Base-by-base conservation (phyloP, 2,329 filamentous ascomycete genomes). In the Ophiostoma perfectum region DNA sequence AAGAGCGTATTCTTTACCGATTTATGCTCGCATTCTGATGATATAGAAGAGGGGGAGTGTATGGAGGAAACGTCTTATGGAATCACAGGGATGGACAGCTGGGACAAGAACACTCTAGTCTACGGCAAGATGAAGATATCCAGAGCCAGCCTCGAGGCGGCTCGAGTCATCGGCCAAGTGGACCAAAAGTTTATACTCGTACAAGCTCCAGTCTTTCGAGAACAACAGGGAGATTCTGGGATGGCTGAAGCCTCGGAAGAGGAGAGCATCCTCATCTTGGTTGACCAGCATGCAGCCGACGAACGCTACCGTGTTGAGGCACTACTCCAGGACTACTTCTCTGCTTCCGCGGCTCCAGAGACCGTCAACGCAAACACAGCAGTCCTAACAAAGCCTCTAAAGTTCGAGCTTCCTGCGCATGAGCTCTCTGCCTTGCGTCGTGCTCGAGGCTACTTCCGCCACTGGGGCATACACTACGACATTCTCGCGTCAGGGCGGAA, bases 211-310 rank as follows among this genome's bases (percentile, higher is more conserved):
- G 66, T 74, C 12, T 41, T 12, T 18, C 60, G 60, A 18, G 60
- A 42, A 12, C n/a, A 36, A 38, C 27, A 39, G 27, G 27, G 4
- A 4, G 3, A 8, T 5, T 42, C 60, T 63, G 14, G 12, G 16
- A 66, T 5, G 5, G 6, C 12, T 5, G 11, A 27, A 27, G 27
- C 27, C 27, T 27, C 27, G 27, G 27, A 27, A 5, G 4, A 44
- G 6, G 68, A 70, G 16, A 27, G 12, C 5, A 5, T 16, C 1
- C 79, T 98, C 4, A 83, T 96, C 0, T 81, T 97, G 52, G 83
- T 97, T 5, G 95, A 99, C 74, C 95, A 99, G 75, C 95, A 99
- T 75, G 95, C 95, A 0, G 95, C 93, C 3, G 94, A 97, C 75
- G 95, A 99, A 79, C 85, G 95, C 63, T 88, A 90, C 71, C 88